Evolutionary conservation across 2,329 filamentous ascomycete genomes (phyloP).

Genomic region (Trichoderma semiorbis): DNA sequence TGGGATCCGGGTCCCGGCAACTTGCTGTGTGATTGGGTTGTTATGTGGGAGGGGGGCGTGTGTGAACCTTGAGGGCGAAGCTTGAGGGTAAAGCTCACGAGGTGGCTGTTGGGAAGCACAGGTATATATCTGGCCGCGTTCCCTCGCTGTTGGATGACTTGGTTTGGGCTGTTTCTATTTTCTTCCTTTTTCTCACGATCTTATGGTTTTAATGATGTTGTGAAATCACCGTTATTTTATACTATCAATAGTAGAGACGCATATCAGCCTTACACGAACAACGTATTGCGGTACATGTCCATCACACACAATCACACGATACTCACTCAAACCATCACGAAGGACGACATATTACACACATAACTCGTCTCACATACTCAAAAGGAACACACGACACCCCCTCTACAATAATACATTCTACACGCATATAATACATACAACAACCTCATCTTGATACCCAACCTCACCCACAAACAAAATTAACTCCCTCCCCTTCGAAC

Average conservation of each 20-base stretch:
- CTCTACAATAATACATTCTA: not conserved
- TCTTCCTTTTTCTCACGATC: not conserved
- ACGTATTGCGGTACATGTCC: not conserved
- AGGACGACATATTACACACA: not conserved
- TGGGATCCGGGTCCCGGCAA: not conserved
- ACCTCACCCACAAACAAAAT: conserved; percentile 23
- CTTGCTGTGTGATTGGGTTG: not conserved
- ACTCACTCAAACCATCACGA: not conserved
- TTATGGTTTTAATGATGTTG: not conserved
- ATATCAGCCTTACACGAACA: not conserved
- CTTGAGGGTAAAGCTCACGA: conserved; percentile 1
- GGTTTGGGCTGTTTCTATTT: not conserved
- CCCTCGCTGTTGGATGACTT: not conserved
- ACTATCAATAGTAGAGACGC: not conserved
- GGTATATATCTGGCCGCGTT: not conserved
- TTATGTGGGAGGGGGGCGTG: not conserved
- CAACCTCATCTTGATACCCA: not conserved
- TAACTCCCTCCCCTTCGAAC: conserved; percentile 31
- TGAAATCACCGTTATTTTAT: not conserved
- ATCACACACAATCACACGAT: not conserved
- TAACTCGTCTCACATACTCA: not conserved
- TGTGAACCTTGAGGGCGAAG: not conserved
- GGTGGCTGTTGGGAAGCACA: not conserved
- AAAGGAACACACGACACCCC: not conserved
- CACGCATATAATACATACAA: not conserved